A percentile compares a stretch with the other conserved stretches of the same genome.
These are phyloP conservation scores for Candida coquimbonensis DNA, from an alignment of 805 yeast genomes.

Conservation along the genomic window DNA sequence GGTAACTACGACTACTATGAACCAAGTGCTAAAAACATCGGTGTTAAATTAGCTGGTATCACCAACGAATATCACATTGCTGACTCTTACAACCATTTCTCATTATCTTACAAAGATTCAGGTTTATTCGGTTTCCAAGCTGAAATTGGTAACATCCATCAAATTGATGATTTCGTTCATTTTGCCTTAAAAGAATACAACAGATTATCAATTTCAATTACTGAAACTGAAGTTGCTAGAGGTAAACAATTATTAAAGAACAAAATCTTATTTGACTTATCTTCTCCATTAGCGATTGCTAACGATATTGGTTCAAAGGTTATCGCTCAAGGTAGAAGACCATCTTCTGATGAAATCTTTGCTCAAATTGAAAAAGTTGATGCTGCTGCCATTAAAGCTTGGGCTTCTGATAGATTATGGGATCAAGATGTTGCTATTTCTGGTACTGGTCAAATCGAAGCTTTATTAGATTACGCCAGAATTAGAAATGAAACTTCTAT, in stretches of 20 bases:
- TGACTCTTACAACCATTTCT: conserved; percentile 66
- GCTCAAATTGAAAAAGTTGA: conserved; percentile 58
- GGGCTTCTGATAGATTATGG: conserved; percentile 76
- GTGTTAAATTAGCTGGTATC: conserved; percentile 64
- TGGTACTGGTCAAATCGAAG: conserved; percentile 84
- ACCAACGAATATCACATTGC: conserved; percentile 68
- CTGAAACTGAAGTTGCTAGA: conserved; percentile 72
- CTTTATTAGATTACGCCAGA: conserved; percentile 76
- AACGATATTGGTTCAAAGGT: conserved; percentile 52
- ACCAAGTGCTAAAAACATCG: conserved; percentile 50
- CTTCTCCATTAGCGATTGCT: conserved; percentile 45
- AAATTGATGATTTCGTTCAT: conserved; percentile 72
- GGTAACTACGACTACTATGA: conserved; percentile 49
- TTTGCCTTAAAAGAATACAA: conserved; percentile 84
- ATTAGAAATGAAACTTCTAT: conserved; percentile 83
- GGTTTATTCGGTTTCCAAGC: conserved; percentile 83
- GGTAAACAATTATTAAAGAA: conserved; percentile 70
- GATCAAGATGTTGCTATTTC: conserved; percentile 80
- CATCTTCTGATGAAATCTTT: conserved; percentile 52
- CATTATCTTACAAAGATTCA: conserved; percentile 63
- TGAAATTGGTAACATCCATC: conserved; percentile 49
- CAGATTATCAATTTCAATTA: conserved; percentile 68
- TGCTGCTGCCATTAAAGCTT: conserved; percentile 51
- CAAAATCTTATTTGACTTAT: conserved; percentile 44
- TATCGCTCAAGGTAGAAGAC: conserved; percentile 55